These are phyloP conservation scores for Cinnamomum micranthum DNA, from an alignment of 164 flowering plant genomes.

Conservation along the genomic window DNA sequence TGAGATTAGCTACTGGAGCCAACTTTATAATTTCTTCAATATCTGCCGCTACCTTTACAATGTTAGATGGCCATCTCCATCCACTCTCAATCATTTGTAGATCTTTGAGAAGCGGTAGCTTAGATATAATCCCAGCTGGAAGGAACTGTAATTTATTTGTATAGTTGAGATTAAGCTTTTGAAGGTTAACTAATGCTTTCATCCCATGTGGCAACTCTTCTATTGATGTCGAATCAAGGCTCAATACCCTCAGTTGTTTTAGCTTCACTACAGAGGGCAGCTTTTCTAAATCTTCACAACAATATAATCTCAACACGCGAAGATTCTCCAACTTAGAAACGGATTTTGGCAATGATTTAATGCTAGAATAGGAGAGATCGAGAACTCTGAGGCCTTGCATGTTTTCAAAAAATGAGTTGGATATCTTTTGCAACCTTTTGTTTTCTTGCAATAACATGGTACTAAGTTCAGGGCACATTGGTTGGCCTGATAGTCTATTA, in stretches of 20 bases:
- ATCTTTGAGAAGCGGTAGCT: neutral
- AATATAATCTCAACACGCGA: neutral
- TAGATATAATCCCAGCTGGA: neutral
- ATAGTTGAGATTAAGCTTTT: neutral
- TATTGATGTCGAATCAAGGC: neutral
- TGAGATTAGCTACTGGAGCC: neutral
- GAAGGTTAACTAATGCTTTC: neutral
- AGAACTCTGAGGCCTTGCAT: constrained; percentile 1
- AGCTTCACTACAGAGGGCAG: constrained; percentile 1
- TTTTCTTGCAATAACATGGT: constrained; percentile 1
- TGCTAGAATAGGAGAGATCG: neutral
- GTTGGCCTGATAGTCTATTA: neutral
- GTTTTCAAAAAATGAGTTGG: neutral
- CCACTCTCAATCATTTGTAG: neutral
- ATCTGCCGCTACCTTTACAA: neutral
- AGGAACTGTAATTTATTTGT: neutral
- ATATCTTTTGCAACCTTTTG: constrained; percentile 2
- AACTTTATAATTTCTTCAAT: neutral
- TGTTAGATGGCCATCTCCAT: neutral
- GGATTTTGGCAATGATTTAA: neutral
- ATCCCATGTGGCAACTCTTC: constrained; percentile 5
- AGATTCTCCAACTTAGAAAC: neutral
- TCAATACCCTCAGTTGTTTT: neutral
- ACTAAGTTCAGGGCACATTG: neutral
- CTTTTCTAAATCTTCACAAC: neutral